phyloP scores from a whole-genome alignment of 1,284 basidiomycete species.

The Coniferiporia weirii region DNA sequence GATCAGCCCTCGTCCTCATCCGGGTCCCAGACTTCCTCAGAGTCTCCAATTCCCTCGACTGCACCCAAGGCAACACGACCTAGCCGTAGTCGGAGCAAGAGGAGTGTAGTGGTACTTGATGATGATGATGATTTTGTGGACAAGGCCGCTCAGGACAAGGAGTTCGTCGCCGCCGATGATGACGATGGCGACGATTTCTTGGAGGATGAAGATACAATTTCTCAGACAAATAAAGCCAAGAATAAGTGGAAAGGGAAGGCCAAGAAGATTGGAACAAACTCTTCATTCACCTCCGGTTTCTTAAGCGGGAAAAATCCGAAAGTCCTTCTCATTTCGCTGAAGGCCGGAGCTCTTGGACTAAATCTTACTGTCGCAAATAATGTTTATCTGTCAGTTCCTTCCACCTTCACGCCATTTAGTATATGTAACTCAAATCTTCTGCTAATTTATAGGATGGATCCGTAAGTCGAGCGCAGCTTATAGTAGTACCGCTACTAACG shows the following conservation, averaged over 20 bases:
- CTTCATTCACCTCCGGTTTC: conserved; percentile 17
- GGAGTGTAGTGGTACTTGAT: conserved; percentile 18
- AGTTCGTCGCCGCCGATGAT: conserved; percentile 26
- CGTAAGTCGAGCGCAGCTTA: conserved; percentile 44
- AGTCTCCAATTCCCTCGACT: conserved; percentile 15
- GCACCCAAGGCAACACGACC: conserved; percentile 12
- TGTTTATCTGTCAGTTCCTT: conserved; percentile 68
- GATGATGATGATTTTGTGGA: conserved; percentile 32
- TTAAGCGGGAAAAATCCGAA: conserved; percentile 47
- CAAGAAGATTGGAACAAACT: conserved; percentile 6
- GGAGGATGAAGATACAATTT: conserved; percentile 36
- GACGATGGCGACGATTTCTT: conserved; percentile 36
- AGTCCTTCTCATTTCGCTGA: conserved; percentile 85
- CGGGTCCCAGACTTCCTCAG: conserved; percentile 6
- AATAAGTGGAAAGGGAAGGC: conserved; percentile 32
- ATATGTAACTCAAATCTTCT: conserved; percentile 12
- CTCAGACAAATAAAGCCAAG: conserved; percentile 29
- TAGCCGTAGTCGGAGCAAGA: conserved; percentile 16
- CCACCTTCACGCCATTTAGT: neutral
- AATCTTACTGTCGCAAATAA: conserved; percentile 90
- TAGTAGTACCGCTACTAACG: conserved; percentile 13
- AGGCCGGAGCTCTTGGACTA: conserved; percentile 77
- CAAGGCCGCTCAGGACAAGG: conserved; percentile 20
- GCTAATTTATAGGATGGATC: conserved; percentile 62
- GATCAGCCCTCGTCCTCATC: conserved; percentile 17